Evolutionary conservation across 257 asterid genomes (phyloP).

Genomic region (Capsicum chinense): DNA sequence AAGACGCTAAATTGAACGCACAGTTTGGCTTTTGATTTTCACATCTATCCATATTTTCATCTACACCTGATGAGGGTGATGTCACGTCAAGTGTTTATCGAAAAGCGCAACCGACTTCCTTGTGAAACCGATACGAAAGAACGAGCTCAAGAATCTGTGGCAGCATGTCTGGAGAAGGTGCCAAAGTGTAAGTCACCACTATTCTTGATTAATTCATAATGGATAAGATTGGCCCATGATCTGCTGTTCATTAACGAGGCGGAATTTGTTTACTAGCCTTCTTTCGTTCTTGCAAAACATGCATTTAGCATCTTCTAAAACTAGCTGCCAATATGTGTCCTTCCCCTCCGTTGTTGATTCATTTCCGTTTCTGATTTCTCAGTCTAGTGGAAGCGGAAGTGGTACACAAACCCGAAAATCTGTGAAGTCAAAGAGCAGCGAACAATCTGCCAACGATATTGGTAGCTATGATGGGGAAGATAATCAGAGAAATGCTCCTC

Average conservation of each 20-base stretch:
- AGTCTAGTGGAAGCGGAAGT: slow-evolving; percentile 92
- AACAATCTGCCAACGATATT: slow-evolving; percentile 47
- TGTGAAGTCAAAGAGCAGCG: slow-evolving; percentile 56
- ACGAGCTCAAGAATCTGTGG: slow-evolving; percentile 93
- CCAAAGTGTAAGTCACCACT: slow-evolving; percentile 68
- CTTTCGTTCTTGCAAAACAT: background rate
- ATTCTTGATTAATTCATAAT: background rate
- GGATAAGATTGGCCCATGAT: background rate
- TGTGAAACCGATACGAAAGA: slow-evolving; percentile 87
- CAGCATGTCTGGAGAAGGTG: slow-evolving; percentile 96
- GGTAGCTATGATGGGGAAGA: slow-evolving; percentile 60
- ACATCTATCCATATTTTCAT: slow-evolving; percentile 33
- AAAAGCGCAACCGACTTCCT: slow-evolving; percentile 91
- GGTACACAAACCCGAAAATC: slow-evolving; percentile 70
- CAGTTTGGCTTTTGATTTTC: slow-evolving; percentile 9
- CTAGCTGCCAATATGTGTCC: background rate
- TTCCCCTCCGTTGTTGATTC: background rate
- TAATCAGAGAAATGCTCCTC: slow-evolving; percentile 54
- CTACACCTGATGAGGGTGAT: slow-evolving; percentile 46
- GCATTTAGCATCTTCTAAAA: background rate
- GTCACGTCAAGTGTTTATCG: slow-evolving; percentile 89
- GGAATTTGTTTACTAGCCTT: background rate
- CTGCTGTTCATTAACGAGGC: background rate
- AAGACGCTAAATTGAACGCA: no score
- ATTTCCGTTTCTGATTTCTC: slow-evolving; percentile 45